These are phyloP conservation scores for Coemansia asiatica DNA, from an alignment of 192 early-diverging fungal genomes.

Conservation along the genomic window DNA sequence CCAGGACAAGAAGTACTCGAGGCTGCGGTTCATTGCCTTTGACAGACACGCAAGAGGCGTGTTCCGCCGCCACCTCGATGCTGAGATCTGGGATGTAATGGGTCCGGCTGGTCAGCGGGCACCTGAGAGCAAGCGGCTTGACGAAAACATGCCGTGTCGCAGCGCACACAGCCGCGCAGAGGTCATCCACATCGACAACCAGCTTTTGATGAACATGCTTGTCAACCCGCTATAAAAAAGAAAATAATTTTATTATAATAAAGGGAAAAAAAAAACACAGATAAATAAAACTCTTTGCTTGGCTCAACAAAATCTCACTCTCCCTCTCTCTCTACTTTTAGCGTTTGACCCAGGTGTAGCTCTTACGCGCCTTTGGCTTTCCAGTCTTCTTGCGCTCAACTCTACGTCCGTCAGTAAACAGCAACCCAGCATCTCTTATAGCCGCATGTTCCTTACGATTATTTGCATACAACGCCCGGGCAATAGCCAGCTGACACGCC, in stretches of 20 bases:
- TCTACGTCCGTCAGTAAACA: slow-evolving; percentile 66
- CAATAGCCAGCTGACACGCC: slow-evolving; percentile 80
- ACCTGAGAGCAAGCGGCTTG: slow-evolving; percentile 30
- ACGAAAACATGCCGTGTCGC: slow-evolving; percentile 39
- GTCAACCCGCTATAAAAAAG: slow-evolving; percentile 14
- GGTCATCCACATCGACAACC: slow-evolving; percentile 42
- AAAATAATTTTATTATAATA: neutral
- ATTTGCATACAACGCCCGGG: slow-evolving; percentile 67
- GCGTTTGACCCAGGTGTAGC: slow-evolving; percentile 79
- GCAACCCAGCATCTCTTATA: slow-evolving; percentile 61
- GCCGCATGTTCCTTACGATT: slow-evolving; percentile 60
- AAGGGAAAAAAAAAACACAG: neutral
- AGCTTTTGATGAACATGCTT: slow-evolving; percentile 44
- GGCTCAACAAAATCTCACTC: too few species aligned
- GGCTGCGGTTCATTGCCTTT: slow-evolving; percentile 34
- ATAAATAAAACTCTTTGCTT: neutral
- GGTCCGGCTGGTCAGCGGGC: slow-evolving; percentile 7
- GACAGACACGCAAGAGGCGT: slow-evolving; percentile 17
- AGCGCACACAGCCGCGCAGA: slow-evolving; percentile 37
- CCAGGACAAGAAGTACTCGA: slow-evolving; percentile 29
- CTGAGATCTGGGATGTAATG: slow-evolving; percentile 33
- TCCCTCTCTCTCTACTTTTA: too few species aligned
- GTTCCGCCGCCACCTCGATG: slow-evolving; percentile 20
- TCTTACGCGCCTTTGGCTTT: slow-evolving; percentile 89
- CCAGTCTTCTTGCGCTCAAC: slow-evolving; percentile 97